Conservation (phyloP, 352 stramenopile genomes). For the Globisporangium rhizosaccharum region DNA sequence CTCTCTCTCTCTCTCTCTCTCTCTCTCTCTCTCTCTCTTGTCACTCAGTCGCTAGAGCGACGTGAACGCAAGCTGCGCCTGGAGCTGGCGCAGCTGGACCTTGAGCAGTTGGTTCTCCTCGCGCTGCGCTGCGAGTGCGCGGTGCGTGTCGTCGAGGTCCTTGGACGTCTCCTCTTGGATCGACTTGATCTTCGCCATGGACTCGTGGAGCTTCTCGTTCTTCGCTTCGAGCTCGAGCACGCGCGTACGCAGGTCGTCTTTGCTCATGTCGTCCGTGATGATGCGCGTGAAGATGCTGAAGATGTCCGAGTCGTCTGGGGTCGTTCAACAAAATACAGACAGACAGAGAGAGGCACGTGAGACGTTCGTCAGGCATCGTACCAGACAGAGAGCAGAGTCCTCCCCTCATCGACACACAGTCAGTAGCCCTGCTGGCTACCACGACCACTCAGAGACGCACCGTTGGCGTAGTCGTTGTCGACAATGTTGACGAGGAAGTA, state of each 20-base stretch:
- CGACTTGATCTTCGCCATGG: slow-evolving; percentile 55
- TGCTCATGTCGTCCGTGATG: slow-evolving; percentile 79
- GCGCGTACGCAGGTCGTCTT: slow-evolving; percentile 59
- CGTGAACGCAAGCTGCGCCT: slow-evolving; percentile 48
- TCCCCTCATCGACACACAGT: background rate
- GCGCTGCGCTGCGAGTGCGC: slow-evolving; percentile 35
- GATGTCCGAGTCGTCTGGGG: slow-evolving; percentile 65
- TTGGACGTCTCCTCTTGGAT: slow-evolving; percentile 52
- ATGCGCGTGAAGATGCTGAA: slow-evolving; percentile 81
- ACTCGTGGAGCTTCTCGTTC: slow-evolving; percentile 78
- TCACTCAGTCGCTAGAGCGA: slow-evolving; percentile 22
- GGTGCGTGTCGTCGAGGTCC: slow-evolving; percentile 47
- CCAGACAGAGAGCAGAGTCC: background rate
- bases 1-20: background rate
- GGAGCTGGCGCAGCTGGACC: slow-evolving; percentile 55
- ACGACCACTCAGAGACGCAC: slow-evolving; percentile 12
- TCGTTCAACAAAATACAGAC: background rate
- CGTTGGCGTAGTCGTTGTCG: slow-evolving; percentile 95
- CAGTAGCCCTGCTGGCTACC: background rate
- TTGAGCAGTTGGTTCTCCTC: slow-evolving; percentile 60
- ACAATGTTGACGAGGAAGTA: slow-evolving; percentile 98
- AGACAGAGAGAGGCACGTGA: background rate
- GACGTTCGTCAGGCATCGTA: background rate
- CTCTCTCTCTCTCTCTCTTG: background rate
- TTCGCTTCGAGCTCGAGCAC: slow-evolving; percentile 66